Conservation (phyloP, 2,329 filamentous ascomycete genomes). For the Truncatella angustata region DNA sequence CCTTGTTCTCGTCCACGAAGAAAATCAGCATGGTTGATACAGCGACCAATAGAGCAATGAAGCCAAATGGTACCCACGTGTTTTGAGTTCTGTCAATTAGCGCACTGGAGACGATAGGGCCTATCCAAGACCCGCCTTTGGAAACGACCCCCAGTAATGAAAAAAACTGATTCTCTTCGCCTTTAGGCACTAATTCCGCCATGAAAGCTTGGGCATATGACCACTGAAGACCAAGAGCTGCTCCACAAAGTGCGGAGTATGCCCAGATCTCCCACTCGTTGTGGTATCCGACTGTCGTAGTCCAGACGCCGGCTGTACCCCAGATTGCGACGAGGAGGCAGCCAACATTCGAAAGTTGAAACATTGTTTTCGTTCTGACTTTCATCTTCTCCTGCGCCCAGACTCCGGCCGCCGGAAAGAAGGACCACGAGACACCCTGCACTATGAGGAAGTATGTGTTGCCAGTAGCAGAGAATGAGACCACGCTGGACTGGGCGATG, state of each 20-base stretch:
- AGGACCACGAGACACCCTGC: not conserved
- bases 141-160: conserved; percentile 4
- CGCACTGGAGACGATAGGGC: conserved; percentile 5
- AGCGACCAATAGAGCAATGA: not conserved
- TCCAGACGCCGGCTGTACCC: not conserved
- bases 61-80: conserved; percentile 1
- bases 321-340: not conserved
- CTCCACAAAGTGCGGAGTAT: not conserved
- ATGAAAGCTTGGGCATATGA: conserved; percentile 2
- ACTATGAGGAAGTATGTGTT: conserved; percentile 7
- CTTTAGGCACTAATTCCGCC: conserved; percentile 1
- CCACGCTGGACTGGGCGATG: conserved; percentile 1
- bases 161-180: conserved; percentile 7
- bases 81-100: conserved; percentile 4
- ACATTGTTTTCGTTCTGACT: not conserved
- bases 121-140: conserved; percentile 7
- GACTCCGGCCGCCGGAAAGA: not conserved
- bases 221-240: not conserved
- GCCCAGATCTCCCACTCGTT: conserved; percentile 6
- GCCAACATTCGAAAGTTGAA: not conserved
- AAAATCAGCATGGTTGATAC: not conserved
- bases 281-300: conserved; percentile 3
- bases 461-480: conserved; percentile 1
- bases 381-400: not conserved
- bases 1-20: not conserved